Percentiles rank a stretch among this genome's conserved stretches.
Evolutionary conservation across 192 early-diverging fungal genomes (phyloP).

Genomic region (Neocallimastix lanati): DNA sequence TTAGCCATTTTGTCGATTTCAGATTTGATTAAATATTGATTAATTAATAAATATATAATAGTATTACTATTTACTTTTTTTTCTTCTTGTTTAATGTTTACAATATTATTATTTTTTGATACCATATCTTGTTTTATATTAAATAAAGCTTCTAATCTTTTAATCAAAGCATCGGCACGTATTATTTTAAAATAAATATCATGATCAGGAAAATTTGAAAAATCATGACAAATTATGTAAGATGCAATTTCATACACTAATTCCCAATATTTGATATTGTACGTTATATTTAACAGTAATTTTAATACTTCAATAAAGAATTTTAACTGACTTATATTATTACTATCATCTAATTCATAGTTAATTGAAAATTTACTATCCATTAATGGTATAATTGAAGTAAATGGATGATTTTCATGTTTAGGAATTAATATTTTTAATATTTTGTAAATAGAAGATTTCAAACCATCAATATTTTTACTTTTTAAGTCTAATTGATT

Average conservation of each 20-base stretch:
- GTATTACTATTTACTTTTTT: neutral
- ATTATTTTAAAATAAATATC: neutral
- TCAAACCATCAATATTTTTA: neutral
- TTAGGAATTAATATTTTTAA: neutral
- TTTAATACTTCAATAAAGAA: neutral
- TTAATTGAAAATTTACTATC: neutral
- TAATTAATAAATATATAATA: neutral
- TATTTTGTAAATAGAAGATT: neutral
- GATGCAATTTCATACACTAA: neutral
- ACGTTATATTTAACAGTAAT: neutral
- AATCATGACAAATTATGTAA: neutral
- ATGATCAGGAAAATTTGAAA: neutral
- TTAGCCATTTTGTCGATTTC: neutral
- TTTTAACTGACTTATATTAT: neutral
- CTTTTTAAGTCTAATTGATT: neutral
- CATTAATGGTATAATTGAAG: neutral
- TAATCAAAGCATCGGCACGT: neutral
- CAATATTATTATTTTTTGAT: neutral
- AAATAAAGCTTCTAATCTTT: neutral
- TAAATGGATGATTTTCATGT: neutral
- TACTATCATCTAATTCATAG: neutral
- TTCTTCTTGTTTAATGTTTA: neutral
- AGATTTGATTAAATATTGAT: neutral
- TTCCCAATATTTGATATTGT: neutral
- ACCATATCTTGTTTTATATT: neutral